Percentiles rank a stretch among this genome's conserved stretches.
Conservation (phyloP, 345 rosid genomes). For the Gossypium ekmanianum region DNA sequence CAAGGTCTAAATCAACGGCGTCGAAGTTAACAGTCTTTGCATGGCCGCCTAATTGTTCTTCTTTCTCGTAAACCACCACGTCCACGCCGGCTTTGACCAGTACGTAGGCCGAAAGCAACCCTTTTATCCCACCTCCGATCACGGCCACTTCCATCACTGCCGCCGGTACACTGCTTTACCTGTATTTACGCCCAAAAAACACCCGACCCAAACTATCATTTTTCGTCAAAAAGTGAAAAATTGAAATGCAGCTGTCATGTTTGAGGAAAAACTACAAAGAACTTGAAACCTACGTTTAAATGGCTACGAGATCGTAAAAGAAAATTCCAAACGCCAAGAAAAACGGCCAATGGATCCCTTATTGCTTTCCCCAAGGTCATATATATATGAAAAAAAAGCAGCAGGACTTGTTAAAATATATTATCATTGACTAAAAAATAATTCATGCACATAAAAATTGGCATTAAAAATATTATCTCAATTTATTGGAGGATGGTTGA, state of each 20-base stretch:
- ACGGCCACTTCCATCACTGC: conserved; percentile 30
- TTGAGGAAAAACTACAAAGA: neutral
- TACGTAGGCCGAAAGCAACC: conserved; percentile 52
- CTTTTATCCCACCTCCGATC: conserved; percentile 64
- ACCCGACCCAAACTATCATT: neutral
- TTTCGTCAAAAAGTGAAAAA: neutral
- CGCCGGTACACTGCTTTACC: neutral
- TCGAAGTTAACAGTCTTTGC: conserved; percentile 49
- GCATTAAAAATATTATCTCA: no score
- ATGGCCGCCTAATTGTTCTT: conserved; percentile 57
- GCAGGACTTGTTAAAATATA: no score
- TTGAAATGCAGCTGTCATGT: neutral
- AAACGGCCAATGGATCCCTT: neutral
- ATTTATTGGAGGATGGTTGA: no score
- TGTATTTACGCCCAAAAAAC: neutral
- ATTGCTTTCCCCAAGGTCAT: neutral
- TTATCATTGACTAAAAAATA: no score
- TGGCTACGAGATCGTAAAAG: neutral
- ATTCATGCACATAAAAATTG: no score
- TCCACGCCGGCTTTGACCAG: conserved; percentile 40
- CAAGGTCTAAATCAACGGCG: conserved; percentile 57
- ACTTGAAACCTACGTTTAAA: neutral
- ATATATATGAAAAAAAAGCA: no score
- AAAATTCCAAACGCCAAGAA: neutral
- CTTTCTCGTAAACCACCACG: conserved; percentile 56